A percentile compares a stretch with the other conserved stretches of the same genome.
These are phyloP conservation scores for Candida odintsovae DNA, from an alignment of 805 yeast species.

Conservation along the genomic window DNA sequence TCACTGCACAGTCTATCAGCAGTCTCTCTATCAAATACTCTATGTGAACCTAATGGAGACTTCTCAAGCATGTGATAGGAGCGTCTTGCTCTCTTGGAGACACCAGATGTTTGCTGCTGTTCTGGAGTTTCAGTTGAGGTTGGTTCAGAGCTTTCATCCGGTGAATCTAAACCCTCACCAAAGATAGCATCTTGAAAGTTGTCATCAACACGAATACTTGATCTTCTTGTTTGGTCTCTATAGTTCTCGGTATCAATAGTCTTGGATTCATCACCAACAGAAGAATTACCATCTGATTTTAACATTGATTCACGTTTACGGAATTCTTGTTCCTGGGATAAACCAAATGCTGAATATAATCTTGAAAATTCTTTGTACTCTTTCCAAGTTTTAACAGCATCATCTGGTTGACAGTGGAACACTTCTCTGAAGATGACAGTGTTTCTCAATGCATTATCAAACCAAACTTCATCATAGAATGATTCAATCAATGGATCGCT, in stretches of 20 bases:
- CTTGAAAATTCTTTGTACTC: constrained; percentile 73
- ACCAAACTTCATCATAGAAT: constrained; percentile 85
- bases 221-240: constrained; percentile 1
- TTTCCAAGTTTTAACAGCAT: constrained; percentile 82
- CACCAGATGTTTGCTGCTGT: neutral
- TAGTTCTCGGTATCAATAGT: neutral
- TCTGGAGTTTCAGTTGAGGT: constrained; percentile 1
- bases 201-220: constrained; percentile 11
- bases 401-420: constrained; percentile 94
- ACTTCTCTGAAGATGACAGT: constrained; percentile 77
- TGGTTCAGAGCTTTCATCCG: constrained; percentile 12
- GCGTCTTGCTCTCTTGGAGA: constrained; percentile 29
- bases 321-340: constrained; percentile 27
- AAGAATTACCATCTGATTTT: constrained; percentile 2
- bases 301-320: constrained; percentile 6
- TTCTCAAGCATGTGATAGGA: constrained; percentile 33
- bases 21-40: constrained; percentile 63
- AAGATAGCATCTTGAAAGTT: neutral
- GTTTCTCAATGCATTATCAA: constrained; percentile 74
- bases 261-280: neutral
- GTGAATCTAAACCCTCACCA: constrained; percentile 4
- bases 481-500: constrained; percentile 80
- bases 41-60: constrained; percentile 30
- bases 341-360: constrained; percentile 49
- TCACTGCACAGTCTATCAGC: constrained; percentile 70